Evolutionary conservation across 1,284 basidiomycete genomes (phyloP), one percentile per base, ranked within the genome.

Genomic region (Moesziomyces antarcticus): DNA sequence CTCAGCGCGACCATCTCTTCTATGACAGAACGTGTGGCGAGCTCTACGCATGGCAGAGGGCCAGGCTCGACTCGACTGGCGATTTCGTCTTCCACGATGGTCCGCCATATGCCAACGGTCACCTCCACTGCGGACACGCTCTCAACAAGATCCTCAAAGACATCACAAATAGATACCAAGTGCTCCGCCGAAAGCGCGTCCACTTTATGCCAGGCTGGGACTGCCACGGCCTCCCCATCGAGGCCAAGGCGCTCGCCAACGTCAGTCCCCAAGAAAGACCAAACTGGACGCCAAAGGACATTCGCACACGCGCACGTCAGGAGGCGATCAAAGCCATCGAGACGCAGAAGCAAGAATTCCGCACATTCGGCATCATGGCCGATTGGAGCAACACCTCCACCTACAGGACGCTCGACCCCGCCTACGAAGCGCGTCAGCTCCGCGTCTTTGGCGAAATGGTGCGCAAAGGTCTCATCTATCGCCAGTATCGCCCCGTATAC

Each of bases 131-230:
- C 95, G 95, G 96, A 3, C 97, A 99, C 84, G 94, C 96, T 0
- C 85, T 99, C 70, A 99, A 99, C 86, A 98, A 98, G 85, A 93
- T 98, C 46, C 84, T 97, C 51, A 99, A 99, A 86, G 97, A 99
- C 83, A 92, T 98, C 73, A 93, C 97, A 67, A 94, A 93, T 77
- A 90, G 96, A 5, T 98, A 91, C 82, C 91, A 95, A 70, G 87
- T 98, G 11, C 88, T 91, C 10, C 86, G 88, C 37, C 94, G 95
- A 4, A 86, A 89, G 68, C 89, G 89, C 68, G 91, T 99, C 27
- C 91, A 95, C 93, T 98, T 94, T 85, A 85, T 92, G 41, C 96
- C 97, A 27, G 97, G 97, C 5, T 99, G 94, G 94, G 97, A 99
- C 82, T 99, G 96, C 81, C 97, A 99, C 81, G 97, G 97, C 2